Base-by-base conservation (phyloP, 192 early-diverging fungal species). In the Coemansia guatemalensis region DNA sequence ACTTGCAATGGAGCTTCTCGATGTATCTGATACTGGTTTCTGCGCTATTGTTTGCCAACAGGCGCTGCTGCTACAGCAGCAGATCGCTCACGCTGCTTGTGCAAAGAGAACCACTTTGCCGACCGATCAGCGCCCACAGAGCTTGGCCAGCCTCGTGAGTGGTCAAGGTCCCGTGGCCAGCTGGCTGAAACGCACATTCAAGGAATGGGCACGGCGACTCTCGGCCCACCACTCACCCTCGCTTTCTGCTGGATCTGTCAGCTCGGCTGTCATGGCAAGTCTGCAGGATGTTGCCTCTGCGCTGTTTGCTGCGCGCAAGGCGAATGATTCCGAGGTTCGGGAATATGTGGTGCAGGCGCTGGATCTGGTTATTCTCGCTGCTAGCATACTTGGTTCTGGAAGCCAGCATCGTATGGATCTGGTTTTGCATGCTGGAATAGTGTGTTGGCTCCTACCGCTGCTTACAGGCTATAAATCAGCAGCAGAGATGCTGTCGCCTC, bases 351-450 rank as follows among this genome's bases (percentile, higher is more conserved):
- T 70, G 6, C 68, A 67, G 50, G 58, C 52, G 32, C 60, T 75
- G 49, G 74, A 75, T 27, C 49, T 75, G 63, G 64, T 53, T 12
- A 75, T 75, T 35, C 59, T 75, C 27, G 72, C 72, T 1, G 48
- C 32, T 12, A 73, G 71, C 50, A 64, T 65, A 24, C 30, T 48
- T 12, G 23, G 41, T 39, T 27, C 48, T 23, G 56, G 39, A 27
- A 27, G 22, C 54, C 27, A 30, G 52, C 8, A n/a, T 14, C 39
- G 8, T 32, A 49, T 47, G 33, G 60, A 67, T 41, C 39, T 23
- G 8, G 4, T 58, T 2, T 20, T 69, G 22, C 9, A 3, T n/a
- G 52, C 55, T 8, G 64, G 44, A 6, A 17, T 65, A 9, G 56
- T 54, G 18, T 33, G 32, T 33, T 75, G 73, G 73, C 49, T 70